Evolutionary conservation across 2,329 filamentous ascomycete species (phyloP), one percentile per base, ranked within the genome.

Genomic region (Colletotrichum lupini): DNA sequence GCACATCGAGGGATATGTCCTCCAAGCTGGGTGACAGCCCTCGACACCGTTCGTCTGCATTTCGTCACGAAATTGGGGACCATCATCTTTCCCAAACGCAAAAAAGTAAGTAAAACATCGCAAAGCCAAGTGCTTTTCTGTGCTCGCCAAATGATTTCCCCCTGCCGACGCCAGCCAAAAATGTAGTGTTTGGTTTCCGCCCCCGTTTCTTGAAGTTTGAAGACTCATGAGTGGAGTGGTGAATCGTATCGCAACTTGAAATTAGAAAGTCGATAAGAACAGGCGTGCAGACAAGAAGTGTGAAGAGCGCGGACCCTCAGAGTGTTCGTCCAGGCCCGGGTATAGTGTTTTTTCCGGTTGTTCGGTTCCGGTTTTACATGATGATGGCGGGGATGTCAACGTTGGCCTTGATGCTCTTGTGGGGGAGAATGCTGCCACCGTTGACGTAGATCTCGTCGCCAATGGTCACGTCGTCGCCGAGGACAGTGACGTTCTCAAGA

Each of bases 381-480:
- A 92, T 92, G 77, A 92, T 92, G 74, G 90, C 90, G 28, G 90
- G 90, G 32, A 90, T 90, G 84, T 99, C 97, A 79, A 99, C 94
- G 84, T 99, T 99, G 80, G 93, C 91, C 90, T 98, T 98, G 90
- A 99, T 98, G 83, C 93, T 97, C 93, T 99, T 99, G 88, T 99
- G 96, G 7, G 96, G 96, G 76, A 99, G 88, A 75, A 99, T 93
- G 79, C 94, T 97, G 80, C 95, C 95, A 79, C 96, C 96, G 84
- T 99, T 99, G 84, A 98, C 97, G 85, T 98, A 75, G 55, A 99
- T 95, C 86, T 99, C 96, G 81, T 99, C 96, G 64, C 95, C 96
- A 82, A 99, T 97, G 73, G 94, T 97, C 67, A 99, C 96, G 82
- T 99, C 96, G 85, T 99, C 97, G 77, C 96, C 97, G 24, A 99